A percentile compares a stretch with the other conserved stretches of the same genome.
phyloP scores from a whole-genome alignment of 2,329 filamentous ascomycete species.

The Pyricularia grisea region DNA sequence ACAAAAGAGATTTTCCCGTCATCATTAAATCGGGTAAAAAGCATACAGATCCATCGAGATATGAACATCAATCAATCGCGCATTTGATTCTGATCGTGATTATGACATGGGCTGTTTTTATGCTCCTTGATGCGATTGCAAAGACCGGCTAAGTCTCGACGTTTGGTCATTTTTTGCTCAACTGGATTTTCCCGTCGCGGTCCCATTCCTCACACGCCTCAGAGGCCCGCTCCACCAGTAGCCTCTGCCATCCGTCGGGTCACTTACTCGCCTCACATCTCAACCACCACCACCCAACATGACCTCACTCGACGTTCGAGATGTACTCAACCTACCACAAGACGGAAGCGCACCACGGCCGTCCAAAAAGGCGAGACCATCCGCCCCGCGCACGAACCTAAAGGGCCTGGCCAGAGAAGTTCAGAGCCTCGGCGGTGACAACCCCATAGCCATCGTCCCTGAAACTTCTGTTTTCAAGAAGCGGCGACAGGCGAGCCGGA shows the following conservation, averaged over 20 bases:
- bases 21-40: neutral
- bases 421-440: slow-evolving; percentile 55
- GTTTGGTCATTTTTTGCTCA: neutral
- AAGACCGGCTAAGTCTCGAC: neutral
- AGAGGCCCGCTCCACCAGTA: neutral
- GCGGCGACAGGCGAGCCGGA: slow-evolving; percentile 41
- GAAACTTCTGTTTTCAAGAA: slow-evolving; percentile 50
- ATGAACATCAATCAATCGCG: neutral
- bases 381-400: slow-evolving; percentile 42
- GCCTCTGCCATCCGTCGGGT: neutral
- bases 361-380: slow-evolving; percentile 66
- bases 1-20: neutral
- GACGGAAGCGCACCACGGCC: slow-evolving; percentile 45
- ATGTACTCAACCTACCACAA: slow-evolving; percentile 73
- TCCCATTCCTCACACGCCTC: neutral
- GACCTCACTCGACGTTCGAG: slow-evolving; percentile 74
- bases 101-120: neutral
- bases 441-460: slow-evolving; percentile 57
- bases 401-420: slow-evolving; percentile 58
- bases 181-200: neutral
- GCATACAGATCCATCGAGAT: neutral
- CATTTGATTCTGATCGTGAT: neutral
- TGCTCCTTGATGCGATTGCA: neutral
- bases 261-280: neutral
- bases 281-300: slow-evolving; percentile 30